phyloP scores from a whole-genome alignment of 2,329 filamentous ascomycete species.

The Madurella fahalii region DNA sequence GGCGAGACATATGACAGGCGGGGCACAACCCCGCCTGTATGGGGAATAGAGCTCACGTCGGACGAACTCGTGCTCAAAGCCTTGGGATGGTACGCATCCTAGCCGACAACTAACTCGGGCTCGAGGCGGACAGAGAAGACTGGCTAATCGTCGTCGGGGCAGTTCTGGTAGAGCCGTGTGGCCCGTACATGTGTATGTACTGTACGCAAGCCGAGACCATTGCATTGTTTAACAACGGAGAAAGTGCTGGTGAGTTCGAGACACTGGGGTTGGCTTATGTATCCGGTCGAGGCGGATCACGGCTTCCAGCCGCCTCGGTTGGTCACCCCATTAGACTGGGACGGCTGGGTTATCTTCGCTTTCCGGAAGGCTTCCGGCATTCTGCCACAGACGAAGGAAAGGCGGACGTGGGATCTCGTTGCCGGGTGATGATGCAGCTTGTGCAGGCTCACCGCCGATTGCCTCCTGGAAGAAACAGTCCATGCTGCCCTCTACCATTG shows the following conservation, averaged over 20 bases:
- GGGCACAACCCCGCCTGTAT: neutral
- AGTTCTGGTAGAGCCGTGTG: neutral
- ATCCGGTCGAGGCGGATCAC: neutral
- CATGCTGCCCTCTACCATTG: too few species aligned
- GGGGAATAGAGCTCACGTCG: neutral
- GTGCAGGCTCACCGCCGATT: constrained; percentile 19
- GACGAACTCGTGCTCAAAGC: constrained; percentile 9
- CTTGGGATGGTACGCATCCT: neutral
- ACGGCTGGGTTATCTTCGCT: too few species aligned
- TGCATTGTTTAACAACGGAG: neutral
- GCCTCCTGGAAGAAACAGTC: constrained; percentile 7
- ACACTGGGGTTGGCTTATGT: neutral
- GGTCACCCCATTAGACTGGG: too few species aligned
- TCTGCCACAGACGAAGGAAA: neutral
- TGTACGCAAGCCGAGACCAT: neutral
- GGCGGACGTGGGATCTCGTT: constrained; percentile 3
- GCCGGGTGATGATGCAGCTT: constrained; percentile 9
- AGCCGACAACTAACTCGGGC: neutral
- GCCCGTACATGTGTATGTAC: too few species aligned
- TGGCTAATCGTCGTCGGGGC: neutral
- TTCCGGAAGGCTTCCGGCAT: neutral
- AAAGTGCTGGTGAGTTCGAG: neutral
- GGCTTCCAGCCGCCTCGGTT: too few species aligned
- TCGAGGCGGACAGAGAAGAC: neutral
- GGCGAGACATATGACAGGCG: constrained; percentile 1